Evolutionary conservation across 1,284 basidiomycete species (phyloP).

Genomic region (Trametes pubescens): DNA sequence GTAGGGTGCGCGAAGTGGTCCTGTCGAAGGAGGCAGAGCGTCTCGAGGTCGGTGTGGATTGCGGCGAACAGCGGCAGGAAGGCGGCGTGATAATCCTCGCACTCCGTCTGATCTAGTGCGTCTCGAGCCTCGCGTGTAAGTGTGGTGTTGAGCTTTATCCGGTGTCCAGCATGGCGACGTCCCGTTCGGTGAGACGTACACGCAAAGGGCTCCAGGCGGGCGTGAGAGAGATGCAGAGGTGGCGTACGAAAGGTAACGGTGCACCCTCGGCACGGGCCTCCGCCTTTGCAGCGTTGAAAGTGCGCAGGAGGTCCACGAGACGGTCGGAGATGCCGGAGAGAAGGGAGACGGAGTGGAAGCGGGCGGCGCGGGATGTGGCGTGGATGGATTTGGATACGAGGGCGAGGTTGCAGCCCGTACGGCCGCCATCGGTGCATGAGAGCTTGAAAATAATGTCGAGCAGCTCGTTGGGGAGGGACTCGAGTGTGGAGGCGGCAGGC

Average conservation of each 20-base stretch:
- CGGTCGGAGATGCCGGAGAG: constrained; percentile 1
- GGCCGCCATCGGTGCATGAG: constrained; percentile 14
- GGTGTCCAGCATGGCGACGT: too few species aligned
- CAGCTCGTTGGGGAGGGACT: background rate
- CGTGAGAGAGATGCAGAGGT: constrained; percentile 11
- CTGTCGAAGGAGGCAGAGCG: background rate
- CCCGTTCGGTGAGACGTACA: too few species aligned
- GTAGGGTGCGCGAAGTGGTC: too few species aligned
- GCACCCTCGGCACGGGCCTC: constrained; percentile 1
- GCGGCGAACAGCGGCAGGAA: background rate
- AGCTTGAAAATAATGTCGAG: constrained; percentile 12
- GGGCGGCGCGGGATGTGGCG: constrained; percentile 2
- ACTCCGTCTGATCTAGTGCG: background rate
- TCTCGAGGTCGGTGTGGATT: background rate
- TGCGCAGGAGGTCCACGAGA: background rate
- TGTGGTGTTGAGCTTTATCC: background rate
- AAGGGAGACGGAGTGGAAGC: constrained; percentile 18
- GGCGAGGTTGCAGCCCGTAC: constrained; percentile 4
- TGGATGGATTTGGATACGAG: constrained; percentile 9
- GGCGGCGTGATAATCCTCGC: background rate
- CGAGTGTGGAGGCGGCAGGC: background rate
- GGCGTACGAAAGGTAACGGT: constrained; percentile 3
- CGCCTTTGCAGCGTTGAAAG: background rate
- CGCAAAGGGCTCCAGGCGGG: too few species aligned
- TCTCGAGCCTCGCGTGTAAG: background rate